Evolutionary conservation across 495 filamentous ascomycete species (phyloP).

Genomic region (Tetracladium setigerum): DNA sequence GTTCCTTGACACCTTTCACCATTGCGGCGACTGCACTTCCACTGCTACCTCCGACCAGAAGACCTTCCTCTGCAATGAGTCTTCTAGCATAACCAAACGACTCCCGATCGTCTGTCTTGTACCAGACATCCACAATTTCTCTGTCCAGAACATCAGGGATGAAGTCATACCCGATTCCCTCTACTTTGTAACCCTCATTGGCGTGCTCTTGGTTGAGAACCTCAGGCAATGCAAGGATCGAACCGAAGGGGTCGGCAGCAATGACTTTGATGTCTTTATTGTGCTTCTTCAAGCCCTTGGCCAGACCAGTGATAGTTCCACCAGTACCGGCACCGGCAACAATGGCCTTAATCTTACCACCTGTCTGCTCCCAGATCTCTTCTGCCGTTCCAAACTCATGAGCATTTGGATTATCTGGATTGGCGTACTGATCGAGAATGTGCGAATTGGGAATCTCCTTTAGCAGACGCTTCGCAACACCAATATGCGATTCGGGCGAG

Average conservation of each 20-base stretch:
- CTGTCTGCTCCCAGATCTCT: constrained; percentile 90
- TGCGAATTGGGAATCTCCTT: constrained; percentile 96
- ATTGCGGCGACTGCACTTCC: constrained; percentile 88
- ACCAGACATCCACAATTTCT: constrained; percentile 81
- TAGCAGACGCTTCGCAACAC: constrained; percentile 79
- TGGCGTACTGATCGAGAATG: constrained; percentile 95
- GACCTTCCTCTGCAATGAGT: constrained; percentile 88
- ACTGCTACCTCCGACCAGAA: constrained; percentile 90
- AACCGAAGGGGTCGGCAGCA: constrained; percentile 86
- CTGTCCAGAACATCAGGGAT: constrained; percentile 89
- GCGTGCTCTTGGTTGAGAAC: constrained; percentile 66
- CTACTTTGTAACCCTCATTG: constrained; percentile 90
- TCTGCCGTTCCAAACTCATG: constrained; percentile 94
- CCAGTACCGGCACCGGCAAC: constrained; percentile 94
- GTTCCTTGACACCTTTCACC: constrained; percentile 68
- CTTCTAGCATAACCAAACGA: constrained; percentile 84
- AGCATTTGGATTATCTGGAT: constrained; percentile 83
- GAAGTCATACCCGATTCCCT: constrained; percentile 98
- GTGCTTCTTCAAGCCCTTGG: constrained; percentile 80
- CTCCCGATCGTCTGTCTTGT: constrained; percentile 92
- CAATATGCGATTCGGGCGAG: constrained; percentile 92
- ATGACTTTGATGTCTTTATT: constrained; percentile 76
- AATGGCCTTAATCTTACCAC: constrained; percentile 75
- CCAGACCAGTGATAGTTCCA: constrained; percentile 88
- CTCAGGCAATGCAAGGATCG: constrained; percentile 75